phyloP scores from a whole-genome alignment of 495 filamentous ascomycete species.

The Trichoderma orchidacearum region DNA sequence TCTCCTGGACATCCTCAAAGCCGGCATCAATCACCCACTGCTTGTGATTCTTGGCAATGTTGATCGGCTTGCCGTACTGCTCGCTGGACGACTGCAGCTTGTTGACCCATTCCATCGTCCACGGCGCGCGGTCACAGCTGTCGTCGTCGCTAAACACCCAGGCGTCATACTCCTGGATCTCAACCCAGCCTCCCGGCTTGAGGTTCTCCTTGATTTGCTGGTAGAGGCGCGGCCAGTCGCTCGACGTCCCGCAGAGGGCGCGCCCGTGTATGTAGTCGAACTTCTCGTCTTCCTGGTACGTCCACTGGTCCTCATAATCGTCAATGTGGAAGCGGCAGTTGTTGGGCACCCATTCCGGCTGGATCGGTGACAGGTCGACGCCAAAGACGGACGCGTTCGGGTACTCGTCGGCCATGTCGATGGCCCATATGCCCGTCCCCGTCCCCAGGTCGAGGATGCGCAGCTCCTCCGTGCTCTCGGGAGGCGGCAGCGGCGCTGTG shows the following conservation, averaged over 20 bases:
- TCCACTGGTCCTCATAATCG: conserved; percentile 34
- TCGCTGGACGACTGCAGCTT: conserved; percentile 20
- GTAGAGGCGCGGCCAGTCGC: conserved; percentile 27
- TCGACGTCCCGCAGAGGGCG: conserved; percentile 25
- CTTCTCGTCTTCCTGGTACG: conserved; percentile 12
- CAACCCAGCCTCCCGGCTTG: conserved; percentile 30
- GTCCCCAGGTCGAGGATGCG: conserved; percentile 65
- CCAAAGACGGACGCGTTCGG: conserved; percentile 13
- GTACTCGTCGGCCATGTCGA: conserved; percentile 54
- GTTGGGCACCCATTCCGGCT: conserved; percentile 27
- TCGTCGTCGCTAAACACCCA: conserved; percentile 15
- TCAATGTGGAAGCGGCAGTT: conserved; percentile 31
- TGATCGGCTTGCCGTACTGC: conserved; percentile 32
- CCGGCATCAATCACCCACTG: conserved; percentile 41
- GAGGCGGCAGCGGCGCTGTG: conserved; percentile 20
- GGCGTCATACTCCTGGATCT: conserved; percentile 27
- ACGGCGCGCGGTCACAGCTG: conserved; percentile 8
- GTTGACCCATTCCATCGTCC: background rate
- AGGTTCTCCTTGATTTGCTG: conserved; percentile 21
- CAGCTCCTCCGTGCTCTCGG: conserved; percentile 15
- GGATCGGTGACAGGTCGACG: conserved; percentile 29
- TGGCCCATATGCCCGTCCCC: conserved; percentile 79
- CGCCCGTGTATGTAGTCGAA: conserved; percentile 36
- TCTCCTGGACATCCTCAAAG: conserved; percentile 41
- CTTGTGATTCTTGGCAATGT: conserved; percentile 34